Base-by-base conservation (phyloP, 2,329 filamentous ascomycete species). In the Aspergillus sp. region DNA sequence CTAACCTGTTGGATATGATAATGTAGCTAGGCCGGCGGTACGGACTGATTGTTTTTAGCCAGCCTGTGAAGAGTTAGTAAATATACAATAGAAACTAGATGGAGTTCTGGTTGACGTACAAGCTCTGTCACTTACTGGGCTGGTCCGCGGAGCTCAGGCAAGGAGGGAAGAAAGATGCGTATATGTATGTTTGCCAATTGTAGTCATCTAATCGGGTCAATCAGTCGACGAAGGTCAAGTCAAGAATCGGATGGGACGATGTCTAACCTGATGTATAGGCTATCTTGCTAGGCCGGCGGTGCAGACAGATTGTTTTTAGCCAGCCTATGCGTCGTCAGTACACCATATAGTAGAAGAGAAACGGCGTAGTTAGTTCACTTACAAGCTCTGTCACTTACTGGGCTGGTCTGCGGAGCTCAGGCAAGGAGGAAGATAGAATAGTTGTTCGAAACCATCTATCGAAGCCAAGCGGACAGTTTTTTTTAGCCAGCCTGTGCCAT, bases 311-410 rank as follows among this genome's bases (percentile, higher is more conserved):
- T 54, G 11, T 60, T 64, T 66, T 62, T 66, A 66, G 59, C 62
- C 64, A 66, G 64, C 62, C 64, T 66, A 17, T 11, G 23, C 38
- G 22, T 25, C 15, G 50, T 50, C 8, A 50, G 47, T 28, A 17
- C 17, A 30, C 7, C n/a, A 11, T 13, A 38, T 1, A 15, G 7
- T 2, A 13, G 3, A 13, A 30, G 23, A 5, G 3, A 2, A 2
- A 25, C n/a, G 9, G 17, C 2, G 22, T 19, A 31, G 23, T 41
- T 28, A 7, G 25, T 28, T 28, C 25, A 58, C 64, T 58, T 59
- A 66, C 64, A 64, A 59, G 54, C 53, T 63, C 64, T 66, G 62
- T 64, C 60, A 59, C 58, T 61, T 61, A 53, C 50, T 53, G 50
- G 50, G 50, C 50, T 31, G 31, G 17, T 31, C n/a, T n/a, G 30